Evolutionary conservation across 2,329 filamentous ascomycete genomes (phyloP).

Genomic region (Emericellopsis atlantica): DNA sequence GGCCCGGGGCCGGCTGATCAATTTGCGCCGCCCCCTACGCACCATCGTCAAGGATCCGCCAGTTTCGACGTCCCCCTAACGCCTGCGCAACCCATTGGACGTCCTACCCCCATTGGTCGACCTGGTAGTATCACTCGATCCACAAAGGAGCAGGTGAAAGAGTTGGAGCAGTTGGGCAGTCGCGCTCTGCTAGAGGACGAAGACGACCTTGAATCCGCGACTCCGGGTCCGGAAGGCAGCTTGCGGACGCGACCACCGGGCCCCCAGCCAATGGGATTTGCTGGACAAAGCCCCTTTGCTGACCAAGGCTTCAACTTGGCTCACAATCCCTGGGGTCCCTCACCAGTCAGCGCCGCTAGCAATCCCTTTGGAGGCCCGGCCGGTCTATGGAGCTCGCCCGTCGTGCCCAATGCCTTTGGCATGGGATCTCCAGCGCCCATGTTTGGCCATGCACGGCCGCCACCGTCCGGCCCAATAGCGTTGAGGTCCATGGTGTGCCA

Average conservation of each 20-base stretch:
- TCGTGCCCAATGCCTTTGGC: constrained; percentile 18
- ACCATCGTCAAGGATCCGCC: constrained; percentile 65
- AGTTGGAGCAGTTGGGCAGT: constrained; percentile 75
- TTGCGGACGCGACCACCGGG: constrained; percentile 39
- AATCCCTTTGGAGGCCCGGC: constrained; percentile 25
- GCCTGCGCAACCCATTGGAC: constrained; percentile 60
- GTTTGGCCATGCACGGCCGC: constrained; percentile 14
- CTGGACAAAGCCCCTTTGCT: constrained; percentile 24
- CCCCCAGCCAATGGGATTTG: constrained; percentile 25
- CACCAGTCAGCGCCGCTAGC: constrained; percentile 10
- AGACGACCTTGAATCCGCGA: constrained; percentile 29
- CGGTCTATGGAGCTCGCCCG: constrained; percentile 22
- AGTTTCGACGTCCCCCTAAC: constrained; percentile 45
- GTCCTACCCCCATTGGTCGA: constrained; percentile 78
- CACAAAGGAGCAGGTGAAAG: constrained; percentile 48
- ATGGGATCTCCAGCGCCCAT: constrained; percentile 16
- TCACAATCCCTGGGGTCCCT: constrained; percentile 28
- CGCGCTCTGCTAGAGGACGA: constrained; percentile 76
- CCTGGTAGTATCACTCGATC: constrained; percentile 58
- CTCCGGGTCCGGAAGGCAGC: constrained; percentile 12
- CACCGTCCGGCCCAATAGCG: constrained; percentile 25
- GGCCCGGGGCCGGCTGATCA: constrained; percentile 15
- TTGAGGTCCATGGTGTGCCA: constrained; percentile 65
- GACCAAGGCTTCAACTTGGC: constrained; percentile 24
- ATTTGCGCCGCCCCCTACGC: constrained; percentile 21